Evolutionary conservation across 1,284 basidiomycete genomes (phyloP).

Genomic region (Mycena sp.): DNA sequence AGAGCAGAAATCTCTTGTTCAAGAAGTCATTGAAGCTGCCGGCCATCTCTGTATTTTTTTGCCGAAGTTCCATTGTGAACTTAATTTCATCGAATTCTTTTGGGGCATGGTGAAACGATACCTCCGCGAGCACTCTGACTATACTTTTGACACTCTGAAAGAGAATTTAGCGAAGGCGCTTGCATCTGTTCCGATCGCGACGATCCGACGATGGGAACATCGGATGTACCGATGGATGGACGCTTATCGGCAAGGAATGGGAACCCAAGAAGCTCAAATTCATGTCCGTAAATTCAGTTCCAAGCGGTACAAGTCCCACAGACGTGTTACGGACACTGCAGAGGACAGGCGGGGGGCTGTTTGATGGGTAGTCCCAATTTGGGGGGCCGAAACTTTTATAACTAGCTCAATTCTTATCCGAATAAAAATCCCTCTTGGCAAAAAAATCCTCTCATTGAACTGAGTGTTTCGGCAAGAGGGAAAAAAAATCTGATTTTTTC

Average conservation of each 20-base stretch:
- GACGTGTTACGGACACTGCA: too few relatives aligned
- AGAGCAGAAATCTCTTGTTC: slow-evolving; percentile 36
- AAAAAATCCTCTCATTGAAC: too few relatives aligned
- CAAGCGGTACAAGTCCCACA: too few relatives aligned
- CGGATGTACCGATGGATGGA: too few relatives aligned
- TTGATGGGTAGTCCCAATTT: too few relatives aligned
- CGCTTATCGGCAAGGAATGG: not conserved
- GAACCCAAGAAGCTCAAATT: not conserved
- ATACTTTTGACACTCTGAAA: slow-evolving; percentile 36
- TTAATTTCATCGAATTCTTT: slow-evolving; percentile 34
- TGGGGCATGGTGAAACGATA: slow-evolving; percentile 43
- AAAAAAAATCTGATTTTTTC: too few relatives aligned
- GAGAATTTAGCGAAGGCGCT: slow-evolving; percentile 34
- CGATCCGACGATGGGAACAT: slow-evolving; percentile 35
- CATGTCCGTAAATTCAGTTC: not conserved
- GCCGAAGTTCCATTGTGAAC: too few relatives aligned
- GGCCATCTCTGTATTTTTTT: too few relatives aligned
- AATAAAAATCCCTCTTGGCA: too few relatives aligned
- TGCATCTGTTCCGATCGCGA: slow-evolving; percentile 32
- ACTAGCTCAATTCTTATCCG: not conserved
- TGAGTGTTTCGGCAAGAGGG: too few relatives aligned
- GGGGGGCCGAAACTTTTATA: not conserved
- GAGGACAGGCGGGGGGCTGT: too few relatives aligned
- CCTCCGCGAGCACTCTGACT: slow-evolving; percentile 39
- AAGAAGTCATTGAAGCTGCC: too few relatives aligned